Evolutionary conservation across 2,329 filamentous ascomycete species (phyloP).

Genomic region (Ceratocystiopsis minuta): DNA sequence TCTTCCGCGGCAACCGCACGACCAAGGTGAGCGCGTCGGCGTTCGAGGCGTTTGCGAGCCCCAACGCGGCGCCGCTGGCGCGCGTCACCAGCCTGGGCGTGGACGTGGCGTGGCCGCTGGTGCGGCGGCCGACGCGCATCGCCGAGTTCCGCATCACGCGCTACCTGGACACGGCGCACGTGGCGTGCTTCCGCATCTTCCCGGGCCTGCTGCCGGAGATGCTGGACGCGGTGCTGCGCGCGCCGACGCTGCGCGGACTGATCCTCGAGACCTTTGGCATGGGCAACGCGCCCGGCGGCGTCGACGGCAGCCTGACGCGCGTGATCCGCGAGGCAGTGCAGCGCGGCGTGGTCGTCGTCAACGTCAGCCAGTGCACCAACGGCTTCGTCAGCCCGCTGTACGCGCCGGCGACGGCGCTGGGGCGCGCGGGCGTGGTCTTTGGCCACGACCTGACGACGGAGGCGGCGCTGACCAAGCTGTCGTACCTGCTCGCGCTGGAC

Average conservation of each 20-base stretch:
- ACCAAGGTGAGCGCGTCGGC: conserved; percentile 77
- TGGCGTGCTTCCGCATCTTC: conserved; percentile 78
- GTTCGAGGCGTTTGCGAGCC: conserved; percentile 74
- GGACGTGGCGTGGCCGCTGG: conserved; percentile 62
- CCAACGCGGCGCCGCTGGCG: conserved; percentile 70
- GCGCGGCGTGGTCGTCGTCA: conserved; percentile 71
- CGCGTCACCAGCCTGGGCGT: conserved; percentile 66
- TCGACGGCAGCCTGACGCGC: conserved; percentile 60
- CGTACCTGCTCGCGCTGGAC: conserved; percentile 59
- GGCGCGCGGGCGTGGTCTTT: conserved; percentile 71
- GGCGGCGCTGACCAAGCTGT: conserved; percentile 78
- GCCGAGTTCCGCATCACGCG: conserved; percentile 57
- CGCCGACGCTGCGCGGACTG: conserved; percentile 62
- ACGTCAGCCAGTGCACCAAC: conserved; percentile 74
- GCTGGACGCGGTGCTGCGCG: conserved; percentile 64
- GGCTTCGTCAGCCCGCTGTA: conserved; percentile 66
- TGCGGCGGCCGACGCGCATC: conserved; percentile 56
- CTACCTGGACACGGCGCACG: conserved; percentile 68
- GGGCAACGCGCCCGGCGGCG: conserved; percentile 72
- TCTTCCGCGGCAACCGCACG: conserved; percentile 75
- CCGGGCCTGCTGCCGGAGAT: conserved; percentile 88
- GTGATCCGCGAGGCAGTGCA: conserved; percentile 62
- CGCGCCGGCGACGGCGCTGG: conserved; percentile 58
- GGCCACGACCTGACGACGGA: conserved; percentile 81
- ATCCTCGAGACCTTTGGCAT: conserved; percentile 87